These are phyloP conservation scores for Saccharum officinarum DNA, from an alignment of 176 grass and related monocot genomes.

Conservation along the genomic window DNA sequence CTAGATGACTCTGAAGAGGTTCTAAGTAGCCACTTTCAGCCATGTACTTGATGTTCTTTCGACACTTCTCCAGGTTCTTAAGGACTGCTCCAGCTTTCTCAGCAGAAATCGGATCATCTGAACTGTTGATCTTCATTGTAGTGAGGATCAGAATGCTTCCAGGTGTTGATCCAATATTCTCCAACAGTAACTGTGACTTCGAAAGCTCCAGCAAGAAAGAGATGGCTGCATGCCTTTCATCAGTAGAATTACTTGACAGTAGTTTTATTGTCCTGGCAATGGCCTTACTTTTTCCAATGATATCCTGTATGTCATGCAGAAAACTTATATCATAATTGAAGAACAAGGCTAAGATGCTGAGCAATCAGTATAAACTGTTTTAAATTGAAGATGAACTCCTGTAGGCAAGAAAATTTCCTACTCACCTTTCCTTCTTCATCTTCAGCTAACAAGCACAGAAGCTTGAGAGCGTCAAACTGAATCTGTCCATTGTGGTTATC, in stretches of 20 bases:
- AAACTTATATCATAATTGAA: constrained; percentile 21
- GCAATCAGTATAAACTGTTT: background rate
- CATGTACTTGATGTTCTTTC: constrained; percentile 87
- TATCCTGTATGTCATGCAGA: constrained; percentile 56
- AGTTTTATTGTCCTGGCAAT: constrained; percentile 60
- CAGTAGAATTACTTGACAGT: constrained; percentile 54
- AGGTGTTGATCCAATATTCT: constrained; percentile 58
- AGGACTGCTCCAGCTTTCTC: constrained; percentile 64
- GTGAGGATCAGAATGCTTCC: constrained; percentile 73
- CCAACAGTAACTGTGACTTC: constrained; percentile 56
- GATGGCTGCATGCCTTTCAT: constrained; percentile 56
- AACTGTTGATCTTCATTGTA: constrained; percentile 71
- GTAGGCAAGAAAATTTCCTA: background rate
- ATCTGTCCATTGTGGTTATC: constrained; percentile 51
- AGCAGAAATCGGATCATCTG: constrained; percentile 54
- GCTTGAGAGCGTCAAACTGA: constrained; percentile 53
- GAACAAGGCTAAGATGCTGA: background rate
- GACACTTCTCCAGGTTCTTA: constrained; percentile 76
- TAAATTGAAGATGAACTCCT: constrained; percentile 11
- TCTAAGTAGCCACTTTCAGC: constrained; percentile 87
- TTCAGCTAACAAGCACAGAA: constrained; percentile 61
- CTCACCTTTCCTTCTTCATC: constrained; percentile 86
- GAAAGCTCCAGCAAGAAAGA: constrained; percentile 85
- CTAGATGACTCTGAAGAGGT: constrained; percentile 74
- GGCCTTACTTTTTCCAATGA: constrained; percentile 76